phyloP scores from a whole-genome alignment of 768 basidiomycete species.

The Pleurotus giganteus region DNA sequence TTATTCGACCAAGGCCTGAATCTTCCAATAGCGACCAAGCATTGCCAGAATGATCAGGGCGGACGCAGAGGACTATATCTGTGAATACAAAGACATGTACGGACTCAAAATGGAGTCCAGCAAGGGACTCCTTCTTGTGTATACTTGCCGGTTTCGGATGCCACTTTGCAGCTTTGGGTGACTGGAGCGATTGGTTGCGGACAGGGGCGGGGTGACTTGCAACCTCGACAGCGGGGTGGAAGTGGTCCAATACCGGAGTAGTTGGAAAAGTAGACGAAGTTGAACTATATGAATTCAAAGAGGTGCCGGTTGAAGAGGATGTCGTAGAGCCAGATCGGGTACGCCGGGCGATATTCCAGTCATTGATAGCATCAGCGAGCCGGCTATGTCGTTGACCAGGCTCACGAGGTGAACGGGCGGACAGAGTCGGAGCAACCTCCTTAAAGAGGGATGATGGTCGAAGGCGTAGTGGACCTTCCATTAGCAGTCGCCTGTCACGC shows the following conservation, averaged over 20 bases:
- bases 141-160: background rate
- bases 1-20: slow-evolving; percentile 46
- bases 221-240: slow-evolving; percentile 14
- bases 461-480: slow-evolving; percentile 59
- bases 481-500: slow-evolving; percentile 73
- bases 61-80: slow-evolving; percentile 65
- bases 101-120: slow-evolving; percentile 10
- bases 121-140: slow-evolving; percentile 3
- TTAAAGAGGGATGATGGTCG: slow-evolving; percentile 21
- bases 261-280: slow-evolving; percentile 18
- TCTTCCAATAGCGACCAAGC: slow-evolving; percentile 27
- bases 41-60: slow-evolving; percentile 23
- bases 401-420: background rate
- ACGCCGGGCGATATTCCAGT: slow-evolving; percentile 37
- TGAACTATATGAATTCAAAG: slow-evolving; percentile 19
- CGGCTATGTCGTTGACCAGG: slow-evolving; percentile 24
- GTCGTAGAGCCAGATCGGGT: slow-evolving; percentile 38
- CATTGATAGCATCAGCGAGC: slow-evolving; percentile 40
- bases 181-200: slow-evolving; percentile 3
- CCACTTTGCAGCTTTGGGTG: slow-evolving; percentile 11
- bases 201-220: background rate
- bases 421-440: background rate
- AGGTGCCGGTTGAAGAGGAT: slow-evolving; percentile 25
- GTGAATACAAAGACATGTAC: slow-evolving; percentile 55
- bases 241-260: slow-evolving; percentile 14